Conservation (phyloP, 768 basidiomycete genomes). For the Austroboletus eburneus region DNA sequence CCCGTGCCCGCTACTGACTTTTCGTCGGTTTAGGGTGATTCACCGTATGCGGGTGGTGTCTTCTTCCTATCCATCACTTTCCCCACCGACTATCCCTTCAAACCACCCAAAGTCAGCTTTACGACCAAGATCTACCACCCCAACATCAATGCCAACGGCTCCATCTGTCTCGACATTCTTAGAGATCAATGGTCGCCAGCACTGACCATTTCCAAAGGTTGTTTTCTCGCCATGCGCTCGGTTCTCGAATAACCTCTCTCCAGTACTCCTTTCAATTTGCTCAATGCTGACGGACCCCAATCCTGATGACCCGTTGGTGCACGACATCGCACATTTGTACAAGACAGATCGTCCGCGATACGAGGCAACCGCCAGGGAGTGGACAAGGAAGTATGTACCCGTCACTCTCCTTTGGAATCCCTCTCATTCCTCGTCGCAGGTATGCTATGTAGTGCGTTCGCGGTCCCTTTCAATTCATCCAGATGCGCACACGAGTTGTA, state of each 20-base stretch:
- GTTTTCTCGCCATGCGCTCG: conserved; percentile 13
- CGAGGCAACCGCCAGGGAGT: conserved; percentile 97
- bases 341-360: conserved; percentile 98
- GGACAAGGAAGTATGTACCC: conserved; percentile 91
- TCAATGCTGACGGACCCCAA: conserved; percentile 99
- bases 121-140: conserved; percentile 99
- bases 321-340: conserved; percentile 98
- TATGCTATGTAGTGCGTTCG: conserved; percentile 50
- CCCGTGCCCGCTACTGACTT: conserved; percentile 19
- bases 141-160: conserved; percentile 99
- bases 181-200: conserved; percentile 99
- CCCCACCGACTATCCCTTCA: conserved; percentile 99
- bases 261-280: conserved; percentile 95
- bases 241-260: neutral
- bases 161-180: conserved; percentile 97
- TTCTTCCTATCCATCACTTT: conserved; percentile 96
- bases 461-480: conserved; percentile 22
- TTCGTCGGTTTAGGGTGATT: conserved; percentile 68
- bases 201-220: conserved; percentile 97
- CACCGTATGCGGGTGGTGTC: conserved; percentile 97
- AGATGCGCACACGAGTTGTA: conserved; percentile 27
- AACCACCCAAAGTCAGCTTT: conserved; percentile 99
- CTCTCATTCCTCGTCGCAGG: conserved; percentile 20
- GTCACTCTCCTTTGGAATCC: neutral
- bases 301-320: conserved; percentile 97